These are phyloP conservation scores for Meripilus lineatus DNA, from an alignment of 1,284 basidiomycete genomes.

Conservation along the genomic window DNA sequence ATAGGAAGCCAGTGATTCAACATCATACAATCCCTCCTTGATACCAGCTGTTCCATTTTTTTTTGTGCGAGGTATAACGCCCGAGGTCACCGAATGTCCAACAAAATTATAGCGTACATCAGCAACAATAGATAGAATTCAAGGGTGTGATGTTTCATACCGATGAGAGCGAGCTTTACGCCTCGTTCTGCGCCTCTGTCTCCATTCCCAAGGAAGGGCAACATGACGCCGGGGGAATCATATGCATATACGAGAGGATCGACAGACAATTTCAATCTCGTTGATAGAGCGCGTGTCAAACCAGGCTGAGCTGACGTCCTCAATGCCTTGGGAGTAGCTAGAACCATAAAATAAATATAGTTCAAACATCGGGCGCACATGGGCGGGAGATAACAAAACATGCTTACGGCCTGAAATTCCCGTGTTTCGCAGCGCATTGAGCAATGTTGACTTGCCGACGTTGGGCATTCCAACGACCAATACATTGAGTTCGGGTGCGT, in stretches of 20 bases:
- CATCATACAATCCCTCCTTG: constrained; percentile 89
- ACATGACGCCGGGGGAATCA: constrained; percentile 96
- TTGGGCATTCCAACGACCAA: constrained; percentile 98
- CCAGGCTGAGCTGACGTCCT: constrained; percentile 88
- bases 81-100: too few relatives aligned
- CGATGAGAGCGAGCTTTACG: constrained; percentile 89
- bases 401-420: constrained; percentile 80
- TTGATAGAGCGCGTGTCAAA: constrained; percentile 80
- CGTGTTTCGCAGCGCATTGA: constrained; percentile 88
- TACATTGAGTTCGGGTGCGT: constrained; percentile 75
- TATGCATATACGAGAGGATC: constrained; percentile 88
- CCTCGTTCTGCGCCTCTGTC: constrained; percentile 84
- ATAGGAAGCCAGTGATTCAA: constrained; percentile 82
- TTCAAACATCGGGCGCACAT: constrained; percentile 1
- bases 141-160: constrained; percentile 36
- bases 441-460: constrained; percentile 92
- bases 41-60: constrained; percentile 83
- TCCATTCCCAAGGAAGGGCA: constrained; percentile 90
- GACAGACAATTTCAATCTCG: constrained; percentile 74
- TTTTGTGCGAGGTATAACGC: too few relatives aligned
- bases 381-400: constrained; percentile 4
- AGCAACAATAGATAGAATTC: constrained; percentile 6
- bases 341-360: neutral
- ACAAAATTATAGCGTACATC: neutral
- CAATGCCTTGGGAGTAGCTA: constrained; percentile 78